Evolutionary conservation across 306 rosid species (phyloP), one percentile per base, ranked within the genome.

Genomic region (Carpinus fangiana): DNA sequence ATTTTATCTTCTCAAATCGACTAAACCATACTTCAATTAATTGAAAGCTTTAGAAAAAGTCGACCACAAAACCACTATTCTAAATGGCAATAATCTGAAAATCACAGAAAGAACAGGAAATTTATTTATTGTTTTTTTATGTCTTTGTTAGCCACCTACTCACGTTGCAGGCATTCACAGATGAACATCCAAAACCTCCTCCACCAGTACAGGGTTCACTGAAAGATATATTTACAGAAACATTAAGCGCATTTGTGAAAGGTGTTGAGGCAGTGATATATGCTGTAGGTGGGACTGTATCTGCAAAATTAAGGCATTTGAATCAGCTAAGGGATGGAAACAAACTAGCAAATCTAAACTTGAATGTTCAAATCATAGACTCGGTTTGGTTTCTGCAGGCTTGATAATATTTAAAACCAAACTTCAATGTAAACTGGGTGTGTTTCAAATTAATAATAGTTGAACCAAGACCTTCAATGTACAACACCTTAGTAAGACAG

Each of bases 211-310:
- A 94, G 17, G 93, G 89, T 76, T 94, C 93, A 14, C 87, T 90
- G 87, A 94, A 94, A 26, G 97, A 76, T 78, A 94, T 83, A 80
- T 83, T 90, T 77, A 94, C 94, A 9, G 94, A 88, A 79, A 94
- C 88, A 80, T 90, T 92, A 66, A 71, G 75, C 61, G 88, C 86
- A 64, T 86, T 90, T 46, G 96, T 94, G 81, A 92, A 92, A 54
- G 87, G 28, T 53, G 83, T 86, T 12, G 92, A 82, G 73, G 91
- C 72, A 52, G 89, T 83, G 73, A 92, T 80, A 86, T 78, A 14
- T 70, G 98, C 98, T 54, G 97, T 94, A 47, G 98, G 97, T n/a
- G 90, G 92, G 73, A 86, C 70, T 46, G 96, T 92, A 84, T 94
- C 98, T 94, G 94, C 82, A 85, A 85, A 79, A 65, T 3, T 34